Evolutionary conservation across 2,329 filamentous ascomycete genomes (phyloP).

Genomic region (Monosporascus ibericus): DNA sequence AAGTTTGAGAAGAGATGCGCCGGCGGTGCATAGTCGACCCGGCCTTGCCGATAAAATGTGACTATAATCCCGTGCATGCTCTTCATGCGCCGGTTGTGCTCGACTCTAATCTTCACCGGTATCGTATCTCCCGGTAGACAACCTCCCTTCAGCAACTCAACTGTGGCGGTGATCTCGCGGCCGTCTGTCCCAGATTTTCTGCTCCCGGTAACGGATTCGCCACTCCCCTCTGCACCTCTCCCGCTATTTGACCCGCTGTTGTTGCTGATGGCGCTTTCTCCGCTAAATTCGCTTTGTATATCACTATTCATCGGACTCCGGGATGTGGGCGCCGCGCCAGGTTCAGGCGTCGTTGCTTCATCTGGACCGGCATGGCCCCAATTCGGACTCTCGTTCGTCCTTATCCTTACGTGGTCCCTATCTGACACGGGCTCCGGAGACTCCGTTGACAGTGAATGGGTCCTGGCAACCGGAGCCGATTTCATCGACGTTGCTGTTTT

Average conservation of each 20-base stretch:
- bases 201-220: conserved; percentile 44
- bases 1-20: conserved; percentile 44
- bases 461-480: conserved; percentile 28
- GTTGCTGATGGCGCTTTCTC: conserved; percentile 62
- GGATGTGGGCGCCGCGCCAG: conserved; percentile 28
- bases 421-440: conserved; percentile 30
- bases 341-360: conserved; percentile 26
- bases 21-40: conserved; percentile 71
- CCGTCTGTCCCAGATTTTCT: conserved; percentile 51
- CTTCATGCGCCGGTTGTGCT: conserved; percentile 83
- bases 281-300: conserved; percentile 62
- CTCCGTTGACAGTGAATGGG: conserved; percentile 33
- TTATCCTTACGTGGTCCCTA: conserved; percentile 29
- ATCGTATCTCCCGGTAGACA: conserved; percentile 81
- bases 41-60: conserved; percentile 83
- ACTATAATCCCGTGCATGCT: conserved; percentile 90
- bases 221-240: conserved; percentile 36
- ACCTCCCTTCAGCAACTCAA: conserved; percentile 76
- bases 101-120: conserved; percentile 72
- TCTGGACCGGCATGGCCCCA: conserved; percentile 35
- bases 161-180: conserved; percentile 78
- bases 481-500: conserved; percentile 44
- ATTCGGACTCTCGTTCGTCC: conserved; percentile 30
- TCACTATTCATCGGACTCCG: conserved; percentile 45
- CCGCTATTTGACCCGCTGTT: conserved; percentile 55